These are phyloP conservation scores for Candida fluviatilis DNA, from an alignment of 805 yeast genomes.

Conservation along the genomic window DNA sequence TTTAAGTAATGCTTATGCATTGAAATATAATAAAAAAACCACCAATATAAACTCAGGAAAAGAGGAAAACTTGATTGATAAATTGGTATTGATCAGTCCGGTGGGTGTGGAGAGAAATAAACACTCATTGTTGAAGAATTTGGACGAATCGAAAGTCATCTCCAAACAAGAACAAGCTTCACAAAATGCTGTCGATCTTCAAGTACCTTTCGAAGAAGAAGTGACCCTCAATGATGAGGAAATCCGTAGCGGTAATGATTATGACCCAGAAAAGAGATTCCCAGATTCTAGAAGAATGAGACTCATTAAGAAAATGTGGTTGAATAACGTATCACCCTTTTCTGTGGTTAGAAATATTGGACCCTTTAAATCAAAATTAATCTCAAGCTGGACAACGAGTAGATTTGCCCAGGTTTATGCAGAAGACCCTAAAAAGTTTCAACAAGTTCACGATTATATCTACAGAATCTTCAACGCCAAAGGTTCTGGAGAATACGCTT, in stretches of 20 bases:
- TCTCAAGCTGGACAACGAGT: constrained; percentile 51
- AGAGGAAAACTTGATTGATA: constrained; percentile 24
- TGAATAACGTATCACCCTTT: constrained; percentile 51
- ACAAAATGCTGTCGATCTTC: constrained; percentile 15
- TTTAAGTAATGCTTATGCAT: constrained; percentile 38
- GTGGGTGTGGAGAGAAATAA: constrained; percentile 40
- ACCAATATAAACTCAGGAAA: constrained; percentile 15
- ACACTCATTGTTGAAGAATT: constrained; percentile 23
- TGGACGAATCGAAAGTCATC: constrained; percentile 9
- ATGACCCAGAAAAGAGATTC: constrained; percentile 7
- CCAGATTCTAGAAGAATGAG: constrained; percentile 21
- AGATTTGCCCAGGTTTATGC: constrained; percentile 40
- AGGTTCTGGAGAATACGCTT: constrained; percentile 63
- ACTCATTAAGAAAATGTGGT: constrained; percentile 46
- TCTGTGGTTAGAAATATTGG: constrained; percentile 46
- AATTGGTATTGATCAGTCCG: constrained; percentile 39
- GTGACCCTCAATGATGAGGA: constrained; percentile 22
- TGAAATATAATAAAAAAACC: constrained; percentile 32
- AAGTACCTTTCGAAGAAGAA: constrained; percentile 11
- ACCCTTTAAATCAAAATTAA: constrained; percentile 49
- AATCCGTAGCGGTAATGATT: constrained; percentile 14
- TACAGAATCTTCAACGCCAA: constrained; percentile 49
- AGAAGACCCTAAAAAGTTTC: constrained; percentile 26
- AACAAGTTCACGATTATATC: constrained; percentile 50
- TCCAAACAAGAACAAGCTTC: constrained; percentile 7